Base-by-base conservation (phyloP, 2,329 filamentous ascomycete genomes). In the Diaporthe capsici region DNA sequence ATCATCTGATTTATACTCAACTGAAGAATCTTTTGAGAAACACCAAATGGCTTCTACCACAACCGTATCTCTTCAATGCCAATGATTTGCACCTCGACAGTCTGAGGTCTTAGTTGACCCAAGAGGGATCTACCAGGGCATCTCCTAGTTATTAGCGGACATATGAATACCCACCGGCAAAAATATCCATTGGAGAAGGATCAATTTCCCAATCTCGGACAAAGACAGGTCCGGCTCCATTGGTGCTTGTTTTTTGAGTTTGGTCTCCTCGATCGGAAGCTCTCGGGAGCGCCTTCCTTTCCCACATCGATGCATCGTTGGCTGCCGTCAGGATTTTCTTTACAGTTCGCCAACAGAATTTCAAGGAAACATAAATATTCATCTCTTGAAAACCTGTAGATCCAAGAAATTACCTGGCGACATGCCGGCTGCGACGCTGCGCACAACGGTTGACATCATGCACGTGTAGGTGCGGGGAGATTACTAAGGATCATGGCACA, bases 371-470 rank as follows among this genome's bases (percentile, higher is more conserved):
- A 20, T 5, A 20, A 2, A 37, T 28, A 9, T 10, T 34, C 17
- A 31, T 34, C 17, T 28, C 12, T 3, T 28, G 3, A 13, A 10
- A 28, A 12, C 42, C 28, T 47, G 28, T 4, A 49, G 60, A 3
- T 39, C n/a, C n/a, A 44, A 9, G 28, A 22, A 20, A 53, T 4
- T 68, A 25, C 47, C 47, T 53, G 34, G 22, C 49, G 25, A 51
- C 7, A 42, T 70, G 65, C 65, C 49, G 65, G n/a, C 49, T 70
- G 42, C 65, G 65, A 70, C 65, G 49, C 49, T 70, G 49, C 17
- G 9, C 47, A 5, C 22, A 28, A 17, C n/a, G n/a, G 15, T 70
- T 70, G 65, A 70, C 65, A 70, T 70, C 65, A 70, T 70, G 47
- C 12, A 25, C 6, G 31, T 53, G 47, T 17, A 25, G 13, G 65